phyloP scores from a whole-genome alignment of 2,329 filamentous ascomycete genomes.

The Botrytis pseudocinerea region DNA sequence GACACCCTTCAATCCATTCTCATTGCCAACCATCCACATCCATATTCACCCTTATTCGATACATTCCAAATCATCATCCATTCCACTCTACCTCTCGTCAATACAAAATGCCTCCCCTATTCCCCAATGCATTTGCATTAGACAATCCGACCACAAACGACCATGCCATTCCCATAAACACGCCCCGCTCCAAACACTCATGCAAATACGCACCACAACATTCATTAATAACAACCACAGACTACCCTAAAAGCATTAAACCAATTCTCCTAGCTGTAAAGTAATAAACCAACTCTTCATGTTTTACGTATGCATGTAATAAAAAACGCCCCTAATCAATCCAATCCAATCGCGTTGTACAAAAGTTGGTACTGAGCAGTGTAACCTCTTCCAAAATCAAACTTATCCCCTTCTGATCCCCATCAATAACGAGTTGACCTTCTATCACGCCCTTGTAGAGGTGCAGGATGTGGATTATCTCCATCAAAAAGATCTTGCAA shows the following conservation, averaged over 20 bases:
- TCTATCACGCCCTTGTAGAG: slow-evolving; percentile 12
- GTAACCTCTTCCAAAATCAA: not conserved
- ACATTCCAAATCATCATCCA: not conserved
- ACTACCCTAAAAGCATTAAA: slow-evolving; percentile 2
- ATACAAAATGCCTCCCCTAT: not conserved
- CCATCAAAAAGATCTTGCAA: slow-evolving; percentile 85
- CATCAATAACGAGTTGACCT: not conserved
- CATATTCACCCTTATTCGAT: too few species aligned
- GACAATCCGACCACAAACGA: not conserved
- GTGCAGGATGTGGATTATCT: slow-evolving; percentile 23
- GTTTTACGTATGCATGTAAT: slow-evolving; percentile 9
- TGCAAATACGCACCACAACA: not conserved
- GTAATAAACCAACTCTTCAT: slow-evolving; percentile 5
- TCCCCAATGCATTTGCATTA: not conserved
- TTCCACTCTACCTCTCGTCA: not conserved
- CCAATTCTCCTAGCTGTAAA: not conserved
- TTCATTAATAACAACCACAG: slow-evolving; percentile 10
- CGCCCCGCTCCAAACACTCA: not conserved
- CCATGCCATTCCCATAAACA: not conserved
- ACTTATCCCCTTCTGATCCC: not conserved
- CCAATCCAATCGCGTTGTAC: slow-evolving; percentile 7
- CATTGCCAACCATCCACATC: not conserved
- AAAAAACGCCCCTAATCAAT: slow-evolving; percentile 9
- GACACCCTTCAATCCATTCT: not conserved
- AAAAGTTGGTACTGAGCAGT: not conserved